Conservation (phyloP, 148 eudicot species). For the Beta vulgaris region DNA sequence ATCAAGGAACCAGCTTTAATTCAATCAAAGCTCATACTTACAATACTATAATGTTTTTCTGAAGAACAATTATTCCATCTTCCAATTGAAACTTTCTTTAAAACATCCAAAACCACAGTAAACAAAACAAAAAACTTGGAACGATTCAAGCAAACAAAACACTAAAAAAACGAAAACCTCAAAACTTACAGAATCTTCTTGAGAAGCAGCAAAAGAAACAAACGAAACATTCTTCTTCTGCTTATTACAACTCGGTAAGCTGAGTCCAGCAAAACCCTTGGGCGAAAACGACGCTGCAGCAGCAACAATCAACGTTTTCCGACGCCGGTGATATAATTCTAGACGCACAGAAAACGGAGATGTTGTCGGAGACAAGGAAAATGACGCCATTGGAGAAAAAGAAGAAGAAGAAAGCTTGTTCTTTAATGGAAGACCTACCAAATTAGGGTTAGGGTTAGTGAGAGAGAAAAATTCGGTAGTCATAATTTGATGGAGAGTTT, state of each 20-base stretch:
- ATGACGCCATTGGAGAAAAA: slow-evolving; percentile 32
- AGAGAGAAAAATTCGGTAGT: slow-evolving; percentile 23
- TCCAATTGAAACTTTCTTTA: not conserved
- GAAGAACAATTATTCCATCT: not conserved
- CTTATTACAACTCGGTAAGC: slow-evolving; percentile 9
- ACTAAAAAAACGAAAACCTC: not conserved
- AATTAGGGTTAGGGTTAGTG: slow-evolving; percentile 45
- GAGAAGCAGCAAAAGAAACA: slow-evolving; percentile 57
- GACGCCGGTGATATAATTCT: slow-evolving; percentile 22
- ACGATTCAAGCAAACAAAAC: too few species aligned
- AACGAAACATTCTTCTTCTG: slow-evolving; percentile 29
- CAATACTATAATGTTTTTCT: too few species aligned
- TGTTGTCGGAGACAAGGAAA: slow-evolving; percentile 20
- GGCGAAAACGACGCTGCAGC: not conserved
- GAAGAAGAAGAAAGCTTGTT: not conserved
- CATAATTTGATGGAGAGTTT: not conserved
- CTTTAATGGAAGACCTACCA: slow-evolving; percentile 19
- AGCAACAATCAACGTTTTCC: slow-evolving; percentile 5
- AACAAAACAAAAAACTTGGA: not conserved
- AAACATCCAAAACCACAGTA: not conserved
- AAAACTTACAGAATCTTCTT: slow-evolving; percentile 62
- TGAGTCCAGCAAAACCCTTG: slow-evolving; percentile 28
- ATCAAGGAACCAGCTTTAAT: not conserved
- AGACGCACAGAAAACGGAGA: slow-evolving; percentile 10
- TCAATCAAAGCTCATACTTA: not conserved